Evolutionary conservation across 2,329 filamentous ascomycete genomes (phyloP).

Genomic region (Monosporascus sp.): DNA sequence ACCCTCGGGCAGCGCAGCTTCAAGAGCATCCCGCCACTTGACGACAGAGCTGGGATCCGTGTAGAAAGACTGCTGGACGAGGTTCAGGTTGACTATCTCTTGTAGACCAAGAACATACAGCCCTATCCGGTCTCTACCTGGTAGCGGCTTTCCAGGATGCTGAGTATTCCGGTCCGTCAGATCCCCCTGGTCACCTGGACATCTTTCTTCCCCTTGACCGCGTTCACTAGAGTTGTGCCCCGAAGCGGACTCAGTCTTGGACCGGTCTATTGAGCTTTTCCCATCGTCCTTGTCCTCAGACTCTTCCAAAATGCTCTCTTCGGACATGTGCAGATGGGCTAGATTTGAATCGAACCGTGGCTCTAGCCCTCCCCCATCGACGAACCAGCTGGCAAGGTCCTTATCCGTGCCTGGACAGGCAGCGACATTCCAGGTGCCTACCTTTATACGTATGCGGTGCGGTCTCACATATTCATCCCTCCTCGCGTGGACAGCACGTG

Average conservation of each 20-base stretch:
- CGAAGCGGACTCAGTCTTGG: background rate
- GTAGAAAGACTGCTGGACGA: slow-evolving; percentile 73
- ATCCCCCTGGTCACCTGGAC: background rate
- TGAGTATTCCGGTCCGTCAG: slow-evolving; percentile 36
- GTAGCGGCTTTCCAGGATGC: slow-evolving; percentile 39
- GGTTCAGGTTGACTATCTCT: slow-evolving; percentile 83
- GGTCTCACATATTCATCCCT: slow-evolving; percentile 74
- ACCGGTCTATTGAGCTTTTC: slow-evolving; percentile 3
- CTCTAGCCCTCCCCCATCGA: slow-evolving; percentile 68
- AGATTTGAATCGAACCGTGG: slow-evolving; percentile 58
- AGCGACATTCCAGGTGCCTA: slow-evolving; percentile 95
- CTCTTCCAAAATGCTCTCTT: slow-evolving; percentile 32
- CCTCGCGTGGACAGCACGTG: slow-evolving; percentile 64
- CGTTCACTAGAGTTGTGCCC: slow-evolving; percentile 6
- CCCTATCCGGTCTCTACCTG: slow-evolving; percentile 66
- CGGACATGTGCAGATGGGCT: slow-evolving; percentile 45
- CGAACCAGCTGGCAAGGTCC: slow-evolving; percentile 85
- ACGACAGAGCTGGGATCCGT: slow-evolving; percentile 66
- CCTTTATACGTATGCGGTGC: slow-evolving; percentile 74
- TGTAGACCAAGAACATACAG: slow-evolving; percentile 89
- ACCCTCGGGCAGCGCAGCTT: slow-evolving; percentile 67
- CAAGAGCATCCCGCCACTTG: slow-evolving; percentile 76
- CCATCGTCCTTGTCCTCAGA: slow-evolving; percentile 6
- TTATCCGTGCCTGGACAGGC: slow-evolving; percentile 79
- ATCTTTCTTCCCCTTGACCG: slow-evolving; percentile 24